phyloP scores from a whole-genome alignment of 345 rosid genomes.

The Rhodamnia argentea region DNA sequence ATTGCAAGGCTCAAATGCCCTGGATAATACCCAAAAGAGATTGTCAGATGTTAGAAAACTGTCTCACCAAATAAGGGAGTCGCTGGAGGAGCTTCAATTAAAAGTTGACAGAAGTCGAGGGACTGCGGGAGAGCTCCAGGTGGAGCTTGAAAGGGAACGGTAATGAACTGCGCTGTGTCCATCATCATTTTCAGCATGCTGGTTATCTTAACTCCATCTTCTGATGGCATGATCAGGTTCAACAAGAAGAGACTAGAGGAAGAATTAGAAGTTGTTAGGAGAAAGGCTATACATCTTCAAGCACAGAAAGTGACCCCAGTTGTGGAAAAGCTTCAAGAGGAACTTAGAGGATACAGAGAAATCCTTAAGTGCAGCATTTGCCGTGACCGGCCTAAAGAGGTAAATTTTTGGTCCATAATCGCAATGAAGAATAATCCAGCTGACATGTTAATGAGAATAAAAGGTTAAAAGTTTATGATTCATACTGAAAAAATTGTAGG shows the following conservation, averaged over 20 bases:
- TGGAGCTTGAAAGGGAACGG: conserved; percentile 71
- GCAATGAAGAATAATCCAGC: not conserved
- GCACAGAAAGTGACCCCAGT: conserved; percentile 60
- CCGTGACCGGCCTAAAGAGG: conserved; percentile 86
- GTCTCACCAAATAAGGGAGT: conserved; percentile 56
- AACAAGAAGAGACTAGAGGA: conserved; percentile 71
- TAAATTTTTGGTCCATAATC: conserved; percentile 3
- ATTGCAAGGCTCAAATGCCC: conserved; percentile 29
- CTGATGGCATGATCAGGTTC: conserved; percentile 35
- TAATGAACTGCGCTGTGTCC: conserved; percentile 6
- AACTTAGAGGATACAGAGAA: conserved; percentile 80
- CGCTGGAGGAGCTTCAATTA: conserved; percentile 53
- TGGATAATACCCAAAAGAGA: conserved; percentile 57
- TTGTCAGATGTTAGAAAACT: conserved; percentile 45
- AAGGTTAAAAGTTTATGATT: not conserved
- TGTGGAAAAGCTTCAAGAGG: conserved; percentile 65
- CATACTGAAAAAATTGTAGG: not conserved
- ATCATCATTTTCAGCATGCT: not conserved
- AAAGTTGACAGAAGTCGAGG: conserved; percentile 45
- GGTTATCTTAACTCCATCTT: not conserved
- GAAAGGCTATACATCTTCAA: conserved; percentile 50
- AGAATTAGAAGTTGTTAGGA: conserved; percentile 54
- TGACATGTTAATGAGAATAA: not conserved
- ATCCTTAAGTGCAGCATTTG: conserved; percentile 89
- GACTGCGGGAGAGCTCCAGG: conserved; percentile 39